A percentile compares a stretch with the other conserved stretches of the same genome.
Evolutionary conservation across 1,139 yeast genomes (phyloP).

Genomic region (Candida freyschussii): DNA sequence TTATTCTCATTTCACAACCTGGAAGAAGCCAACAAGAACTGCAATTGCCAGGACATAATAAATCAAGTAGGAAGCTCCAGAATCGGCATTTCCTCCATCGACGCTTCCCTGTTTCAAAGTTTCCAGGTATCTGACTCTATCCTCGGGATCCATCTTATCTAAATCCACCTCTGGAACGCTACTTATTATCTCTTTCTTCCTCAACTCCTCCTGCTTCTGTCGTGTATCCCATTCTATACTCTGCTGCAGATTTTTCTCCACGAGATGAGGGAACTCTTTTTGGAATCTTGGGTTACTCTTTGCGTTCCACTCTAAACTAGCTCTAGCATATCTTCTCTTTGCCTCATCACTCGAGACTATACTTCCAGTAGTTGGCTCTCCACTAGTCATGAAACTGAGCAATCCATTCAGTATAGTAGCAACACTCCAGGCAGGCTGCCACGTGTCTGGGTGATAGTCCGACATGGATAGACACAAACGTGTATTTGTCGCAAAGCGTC

Average conservation of each 20-base stretch:
- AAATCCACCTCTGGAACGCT: conserved; percentile 17
- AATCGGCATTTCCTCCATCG: conserved; percentile 5
- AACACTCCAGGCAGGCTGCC: conserved; percentile 97
- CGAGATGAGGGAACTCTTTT: conserved; percentile 64
- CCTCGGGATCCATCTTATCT: conserved; percentile 42
- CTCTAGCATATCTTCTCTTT: conserved; percentile 42
- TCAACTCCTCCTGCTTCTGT: conserved; percentile 12
- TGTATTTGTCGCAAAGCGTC: conserved; percentile 71
- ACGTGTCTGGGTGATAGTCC: conserved; percentile 87
- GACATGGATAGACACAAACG: conserved; percentile 84
- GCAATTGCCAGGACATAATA: conserved; percentile 31
- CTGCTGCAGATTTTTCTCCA: conserved; percentile 38
- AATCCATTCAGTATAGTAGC: conserved; percentile 80
- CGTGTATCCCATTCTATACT: conserved; percentile 20
- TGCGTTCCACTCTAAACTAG: conserved; percentile 64
- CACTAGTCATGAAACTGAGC: conserved; percentile 76
- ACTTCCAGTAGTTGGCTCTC: conserved; percentile 53
- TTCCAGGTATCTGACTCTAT: conserved; percentile 36
- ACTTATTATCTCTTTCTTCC: conserved; percentile 3
- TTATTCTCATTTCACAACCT: conserved; percentile 17
- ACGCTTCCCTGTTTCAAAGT: conserved; percentile 12
- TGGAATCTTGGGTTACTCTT: conserved; percentile 44
- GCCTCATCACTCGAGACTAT: conserved; percentile 49
- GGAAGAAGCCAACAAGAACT: conserved; percentile 26
- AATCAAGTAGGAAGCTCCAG: conserved; percentile 24